Conservation (phyloP, 805 yeast genomes). For the Barnettozyma californica region DNA sequence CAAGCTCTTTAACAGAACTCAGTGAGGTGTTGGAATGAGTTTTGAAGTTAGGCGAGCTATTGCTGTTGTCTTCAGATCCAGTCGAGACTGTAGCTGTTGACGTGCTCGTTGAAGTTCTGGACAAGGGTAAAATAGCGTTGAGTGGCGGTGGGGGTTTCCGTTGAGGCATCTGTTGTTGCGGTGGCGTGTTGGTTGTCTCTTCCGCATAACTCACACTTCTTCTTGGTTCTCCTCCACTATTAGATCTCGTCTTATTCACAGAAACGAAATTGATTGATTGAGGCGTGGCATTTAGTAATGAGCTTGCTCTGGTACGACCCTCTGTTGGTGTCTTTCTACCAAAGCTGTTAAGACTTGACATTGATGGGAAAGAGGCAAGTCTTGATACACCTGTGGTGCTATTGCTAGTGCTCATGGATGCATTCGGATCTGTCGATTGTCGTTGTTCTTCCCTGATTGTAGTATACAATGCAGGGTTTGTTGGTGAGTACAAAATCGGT, state of each 20-base stretch:
- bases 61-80: constrained; percentile 3
- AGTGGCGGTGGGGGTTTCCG: constrained; percentile 12
- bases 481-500: constrained; percentile 24
- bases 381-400: not conserved
- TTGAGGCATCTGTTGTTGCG: not conserved
- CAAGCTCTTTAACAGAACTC: not conserved
- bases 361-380: constrained; percentile 22
- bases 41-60: not conserved
- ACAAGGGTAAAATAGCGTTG: constrained; percentile 1
- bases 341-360: constrained; percentile 17
- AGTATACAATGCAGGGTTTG: constrained; percentile 9
- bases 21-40: not conserved
- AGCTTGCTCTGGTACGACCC: constrained; percentile 10
- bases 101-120: constrained; percentile 7
- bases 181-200: not conserved
- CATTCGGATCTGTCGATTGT: not conserved
- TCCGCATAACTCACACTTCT: constrained; percentile 2
- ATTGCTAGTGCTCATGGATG: not conserved
- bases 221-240: constrained; percentile 7
- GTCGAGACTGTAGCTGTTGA: constrained; percentile 7
- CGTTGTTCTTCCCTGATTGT: constrained; percentile 17
- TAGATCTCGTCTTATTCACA: constrained; percentile 12
- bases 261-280: not conserved
- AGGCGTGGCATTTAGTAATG: not conserved
- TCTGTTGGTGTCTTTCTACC: constrained; percentile 12